These are phyloP conservation scores for Neltuma alba DNA, from an alignment of 306 rosid species.

Conservation along the genomic window DNA sequence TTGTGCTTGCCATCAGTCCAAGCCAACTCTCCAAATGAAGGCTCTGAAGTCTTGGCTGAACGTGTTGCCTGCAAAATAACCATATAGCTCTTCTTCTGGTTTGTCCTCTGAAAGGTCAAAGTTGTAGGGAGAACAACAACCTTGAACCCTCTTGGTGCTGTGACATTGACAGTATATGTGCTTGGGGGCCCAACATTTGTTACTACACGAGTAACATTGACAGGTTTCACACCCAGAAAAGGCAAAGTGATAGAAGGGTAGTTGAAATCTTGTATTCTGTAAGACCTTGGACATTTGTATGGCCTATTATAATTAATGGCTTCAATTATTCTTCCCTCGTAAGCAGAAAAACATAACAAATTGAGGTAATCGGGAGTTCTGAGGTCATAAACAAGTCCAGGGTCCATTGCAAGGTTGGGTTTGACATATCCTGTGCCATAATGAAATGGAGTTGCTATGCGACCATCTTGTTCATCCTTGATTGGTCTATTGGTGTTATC, in stretches of 20 bases:
- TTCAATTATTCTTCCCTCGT: background rate
- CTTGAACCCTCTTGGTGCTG: background rate
- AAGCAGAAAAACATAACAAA: background rate
- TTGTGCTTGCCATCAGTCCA: background rate
- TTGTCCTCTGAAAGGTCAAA: background rate
- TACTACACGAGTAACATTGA: background rate
- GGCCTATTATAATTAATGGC: background rate
- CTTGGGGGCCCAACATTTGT: conserved; percentile 7
- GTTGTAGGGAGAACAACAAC: background rate
- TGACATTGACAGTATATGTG: background rate
- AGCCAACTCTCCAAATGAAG: background rate
- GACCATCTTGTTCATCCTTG: background rate
- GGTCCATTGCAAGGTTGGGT: background rate
- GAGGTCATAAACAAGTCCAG: conserved; percentile 1
- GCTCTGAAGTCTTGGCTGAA: too few species aligned
- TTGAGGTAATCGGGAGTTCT: background rate
- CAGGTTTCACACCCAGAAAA: background rate
- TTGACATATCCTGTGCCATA: background rate
- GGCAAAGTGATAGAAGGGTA: background rate
- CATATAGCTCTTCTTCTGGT: background rate
- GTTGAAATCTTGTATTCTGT: background rate
- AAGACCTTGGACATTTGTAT: background rate
- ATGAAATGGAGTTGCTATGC: background rate
- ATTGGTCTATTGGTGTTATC: background rate
- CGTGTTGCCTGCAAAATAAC: background rate